These are phyloP conservation scores for Cercospora beticola DNA, from an alignment of 2,329 filamentous ascomycete genomes.

Conservation along the genomic window DNA sequence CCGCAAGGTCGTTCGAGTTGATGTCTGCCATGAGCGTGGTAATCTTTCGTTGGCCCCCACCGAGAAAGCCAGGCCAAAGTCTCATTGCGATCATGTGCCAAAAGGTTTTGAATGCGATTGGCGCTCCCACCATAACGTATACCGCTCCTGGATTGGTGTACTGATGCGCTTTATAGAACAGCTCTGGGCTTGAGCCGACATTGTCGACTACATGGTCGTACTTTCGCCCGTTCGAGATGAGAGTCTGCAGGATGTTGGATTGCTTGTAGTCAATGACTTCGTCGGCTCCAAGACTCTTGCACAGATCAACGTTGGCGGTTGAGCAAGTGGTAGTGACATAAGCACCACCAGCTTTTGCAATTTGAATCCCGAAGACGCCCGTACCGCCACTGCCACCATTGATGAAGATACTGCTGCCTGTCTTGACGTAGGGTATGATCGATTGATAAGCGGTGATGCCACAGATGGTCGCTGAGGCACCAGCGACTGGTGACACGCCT, in stretches of 20 bases:
- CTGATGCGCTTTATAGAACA: conserved; percentile 55
- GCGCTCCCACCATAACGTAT: conserved; percentile 42
- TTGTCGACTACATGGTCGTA: conserved; percentile 59
- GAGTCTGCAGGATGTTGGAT: conserved; percentile 48
- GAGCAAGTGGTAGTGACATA: conserved; percentile 63
- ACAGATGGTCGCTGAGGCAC: conserved; percentile 37
- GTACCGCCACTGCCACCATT: conserved; percentile 65
- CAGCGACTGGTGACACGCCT: conserved; percentile 42
- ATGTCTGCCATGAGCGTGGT: conserved; percentile 41
- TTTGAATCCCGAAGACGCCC: conserved; percentile 61
- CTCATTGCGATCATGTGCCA: conserved; percentile 36
- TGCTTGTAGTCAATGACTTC: conserved; percentile 61
- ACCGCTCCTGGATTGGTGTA: conserved; percentile 53
- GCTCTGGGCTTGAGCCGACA: conserved; percentile 50
- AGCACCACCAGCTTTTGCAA: conserved; percentile 61
- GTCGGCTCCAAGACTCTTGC: conserved; percentile 60
- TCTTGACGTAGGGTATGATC: conserved; percentile 40
- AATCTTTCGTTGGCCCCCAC: conserved; percentile 51
- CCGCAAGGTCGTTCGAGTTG: conserved; percentile 47
- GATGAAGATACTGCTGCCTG: conserved; percentile 58
- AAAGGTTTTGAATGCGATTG: conserved; percentile 14
- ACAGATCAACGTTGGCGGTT: conserved; percentile 56
- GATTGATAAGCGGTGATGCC: conserved; percentile 44
- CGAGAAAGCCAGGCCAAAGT: conserved; percentile 49
- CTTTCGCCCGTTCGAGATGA: conserved; percentile 50